Conservation (phyloP, 768 basidiomycete species). For the Lenzites betulinus region DNA sequence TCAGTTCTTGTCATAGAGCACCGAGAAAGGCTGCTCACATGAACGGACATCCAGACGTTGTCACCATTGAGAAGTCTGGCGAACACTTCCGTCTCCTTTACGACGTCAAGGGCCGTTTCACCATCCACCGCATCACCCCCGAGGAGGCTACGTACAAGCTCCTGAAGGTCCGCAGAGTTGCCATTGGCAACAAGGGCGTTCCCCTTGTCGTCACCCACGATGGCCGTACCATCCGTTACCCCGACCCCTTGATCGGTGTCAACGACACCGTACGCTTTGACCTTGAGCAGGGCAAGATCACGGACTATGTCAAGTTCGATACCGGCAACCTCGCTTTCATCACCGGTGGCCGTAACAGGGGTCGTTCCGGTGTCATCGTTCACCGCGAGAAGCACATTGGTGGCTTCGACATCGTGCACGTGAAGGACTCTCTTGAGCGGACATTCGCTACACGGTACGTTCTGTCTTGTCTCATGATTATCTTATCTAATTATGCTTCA, state of each 20-base stretch:
- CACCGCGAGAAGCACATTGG: slow-evolving; percentile 97
- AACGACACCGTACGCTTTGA: slow-evolving; percentile 99
- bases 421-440: slow-evolving; percentile 92
- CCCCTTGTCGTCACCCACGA: slow-evolving; percentile 99
- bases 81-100: slow-evolving; percentile 99
- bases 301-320: slow-evolving; percentile 92
- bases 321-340: slow-evolving; percentile 96
- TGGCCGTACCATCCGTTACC: slow-evolving; percentile 99
- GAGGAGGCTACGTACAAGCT: slow-evolving; percentile 98
- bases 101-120: slow-evolving; percentile 99
- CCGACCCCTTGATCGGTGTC: slow-evolving; percentile 91
- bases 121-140: slow-evolving; percentile 97
- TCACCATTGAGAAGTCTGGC: slow-evolving; percentile 96
- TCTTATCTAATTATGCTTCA: slow-evolving; percentile 32
- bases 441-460: slow-evolving; percentile 96
- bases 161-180: slow-evolving; percentile 89
- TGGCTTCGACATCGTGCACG: slow-evolving; percentile 98
- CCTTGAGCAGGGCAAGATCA: slow-evolving; percentile 92
- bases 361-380: slow-evolving; percentile 93
- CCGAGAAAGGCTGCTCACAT: background rate
- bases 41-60: slow-evolving; percentile 64
- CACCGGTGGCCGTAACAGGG: slow-evolving; percentile 99
- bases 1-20: slow-evolving; percentile 39
- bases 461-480: no score
- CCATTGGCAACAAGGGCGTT: slow-evolving; percentile 90